Base-by-base conservation (phyloP, 2,329 filamentous ascomycete genomes). In the Cercospora sp. region DNA sequence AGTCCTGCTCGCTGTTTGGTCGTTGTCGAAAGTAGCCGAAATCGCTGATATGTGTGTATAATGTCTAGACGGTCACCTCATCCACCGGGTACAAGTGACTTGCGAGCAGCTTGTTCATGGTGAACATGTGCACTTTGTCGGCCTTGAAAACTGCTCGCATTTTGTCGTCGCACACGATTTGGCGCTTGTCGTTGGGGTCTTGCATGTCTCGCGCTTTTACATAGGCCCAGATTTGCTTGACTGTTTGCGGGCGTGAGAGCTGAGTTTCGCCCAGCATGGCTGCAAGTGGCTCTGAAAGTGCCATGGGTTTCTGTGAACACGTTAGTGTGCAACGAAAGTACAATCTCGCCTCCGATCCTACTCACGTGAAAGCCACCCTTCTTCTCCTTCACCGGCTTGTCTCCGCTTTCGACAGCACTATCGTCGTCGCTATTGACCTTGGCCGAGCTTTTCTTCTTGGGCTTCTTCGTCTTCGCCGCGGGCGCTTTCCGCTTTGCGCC, bases 101-200 rank as follows among this genome's bases (percentile, higher is more conserved):
- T 71, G 92, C 93, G 10, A 98, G 88, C 16, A 97, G 88, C 84
- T 97, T 97, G 84, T 97, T 98, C 94, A 99, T 98, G 73, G 93
- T 94, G 80, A 99, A 99, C 95, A 99, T 99, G 81, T 98, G 93
- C 60, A 99, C 91, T 76, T 88, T 91, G 75, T 93, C 88, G 76
- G 91, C 87, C 80, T 97, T 97, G 83, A 99, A 99, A 7, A 99
- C 91, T 6, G 91, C 91, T 69, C 92, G 89, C 90, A 99, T 91
- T 73, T 88, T 89, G 26, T 97, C 92, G 80, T 99, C 95, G 81
- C 95, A 99, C 30, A 88, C 84, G 71, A 99, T 99, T 74, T 97
- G 93, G 23, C 95, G 91, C 79, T 94, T 94, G 82, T 99, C 94
- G 71, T 80, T 88, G 0, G 94, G 94, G 73, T 98, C 94, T 80